Evolutionary conservation across 2,329 filamentous ascomycete species (phyloP).

Genomic region (Fusarium proliferatum): DNA sequence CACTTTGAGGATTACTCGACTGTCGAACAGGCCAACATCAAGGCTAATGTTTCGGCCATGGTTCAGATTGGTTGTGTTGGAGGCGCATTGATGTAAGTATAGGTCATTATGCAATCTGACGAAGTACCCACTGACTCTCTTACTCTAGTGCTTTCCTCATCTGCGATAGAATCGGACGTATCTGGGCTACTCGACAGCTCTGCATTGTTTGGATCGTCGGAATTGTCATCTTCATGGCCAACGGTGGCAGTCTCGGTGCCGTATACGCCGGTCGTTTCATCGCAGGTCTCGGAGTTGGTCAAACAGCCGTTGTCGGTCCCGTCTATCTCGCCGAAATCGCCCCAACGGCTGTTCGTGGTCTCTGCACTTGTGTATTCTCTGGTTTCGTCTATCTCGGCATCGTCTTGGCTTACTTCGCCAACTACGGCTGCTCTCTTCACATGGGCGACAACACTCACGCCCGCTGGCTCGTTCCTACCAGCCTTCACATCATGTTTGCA

Average conservation of each 20-base stretch:
- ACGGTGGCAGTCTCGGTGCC: slow-evolving; percentile 11
- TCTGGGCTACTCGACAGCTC: slow-evolving; percentile 18
- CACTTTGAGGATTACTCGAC: slow-evolving; percentile 4
- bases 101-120: accelerated
- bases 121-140: neutral
- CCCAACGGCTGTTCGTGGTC: slow-evolving; percentile 25
- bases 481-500: slow-evolving; percentile 31
- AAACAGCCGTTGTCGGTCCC: slow-evolving; percentile 31
- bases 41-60: slow-evolving; percentile 24
- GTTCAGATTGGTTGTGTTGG: slow-evolving; percentile 23
- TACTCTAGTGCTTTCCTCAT: slow-evolving; percentile 7
- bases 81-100: slow-evolving; percentile 12
- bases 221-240: slow-evolving; percentile 19
- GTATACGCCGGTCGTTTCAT: slow-evolving; percentile 31
- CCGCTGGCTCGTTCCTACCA: slow-evolving; percentile 30
- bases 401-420: slow-evolving; percentile 26
- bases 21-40: slow-evolving; percentile 19
- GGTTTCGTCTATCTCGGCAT: slow-evolving; percentile 26
- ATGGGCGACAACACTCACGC: slow-evolving; percentile 15
- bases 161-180: slow-evolving; percentile 16
- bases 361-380: slow-evolving; percentile 33
- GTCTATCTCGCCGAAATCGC: slow-evolving; percentile 35
- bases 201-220: slow-evolving; percentile 13
- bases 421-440: slow-evolving; percentile 29
- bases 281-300: slow-evolving; percentile 29